Evolutionary conservation across 345 rosid species (phyloP).

Genomic region (Cardamine chenopodiifolia): DNA sequence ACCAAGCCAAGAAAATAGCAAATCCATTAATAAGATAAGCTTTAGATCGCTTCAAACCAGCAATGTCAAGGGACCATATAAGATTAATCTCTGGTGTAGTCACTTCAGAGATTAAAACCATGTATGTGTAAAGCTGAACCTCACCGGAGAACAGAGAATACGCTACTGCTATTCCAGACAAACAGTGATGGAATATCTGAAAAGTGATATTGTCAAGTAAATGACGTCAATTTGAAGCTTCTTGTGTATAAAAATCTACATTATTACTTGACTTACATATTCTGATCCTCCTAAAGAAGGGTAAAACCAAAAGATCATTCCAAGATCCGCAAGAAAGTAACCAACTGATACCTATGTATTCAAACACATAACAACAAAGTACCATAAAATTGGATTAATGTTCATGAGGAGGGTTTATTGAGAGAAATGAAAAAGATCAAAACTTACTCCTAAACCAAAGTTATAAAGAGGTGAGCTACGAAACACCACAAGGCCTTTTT

Average conservation of each 20-base stretch:
- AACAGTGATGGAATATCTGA: conserved; percentile 78
- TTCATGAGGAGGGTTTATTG: not conserved
- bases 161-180: conserved; percentile 66
- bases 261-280: conserved; percentile 57
- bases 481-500: conserved; percentile 55
- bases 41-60: conserved; percentile 78
- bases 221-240: not conserved
- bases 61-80: conserved; percentile 86
- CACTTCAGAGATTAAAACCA: conserved; percentile 83
- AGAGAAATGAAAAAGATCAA: not conserved
- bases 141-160: conserved; percentile 79
- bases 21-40: conserved; percentile 80
- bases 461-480: conserved; percentile 69
- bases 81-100: conserved; percentile 87
- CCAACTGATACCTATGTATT: conserved; percentile 74
- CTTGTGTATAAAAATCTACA: not conserved
- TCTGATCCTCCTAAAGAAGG: conserved; percentile 89
- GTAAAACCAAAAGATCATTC: conserved; percentile 77
- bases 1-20: conserved; percentile 71
- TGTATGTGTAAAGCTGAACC: conserved; percentile 78
- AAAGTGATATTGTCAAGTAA: conserved; percentile 9
- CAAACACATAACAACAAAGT: conserved; percentile 4
- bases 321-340: conserved; percentile 79
- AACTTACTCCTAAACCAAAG: conserved; percentile 74
- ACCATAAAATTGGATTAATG: not conserved